Evolutionary conservation across 257 asterid genomes (phyloP), one percentile per base, ranked within the genome.

Genomic region (Euphrasia confusa): DNA sequence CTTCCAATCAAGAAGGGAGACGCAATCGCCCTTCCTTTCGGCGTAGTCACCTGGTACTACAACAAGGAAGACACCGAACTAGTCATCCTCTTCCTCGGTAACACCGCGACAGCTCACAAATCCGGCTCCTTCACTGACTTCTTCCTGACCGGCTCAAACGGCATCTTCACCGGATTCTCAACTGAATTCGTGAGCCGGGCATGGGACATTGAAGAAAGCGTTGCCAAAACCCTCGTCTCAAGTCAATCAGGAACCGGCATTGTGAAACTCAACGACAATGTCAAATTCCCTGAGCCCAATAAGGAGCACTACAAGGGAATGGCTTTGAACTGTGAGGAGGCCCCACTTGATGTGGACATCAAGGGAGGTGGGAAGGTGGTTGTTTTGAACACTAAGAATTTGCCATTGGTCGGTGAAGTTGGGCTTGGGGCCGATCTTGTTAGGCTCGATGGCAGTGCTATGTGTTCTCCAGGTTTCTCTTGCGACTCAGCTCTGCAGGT

Each of bases 391-490:
- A 88, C 96, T 48, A 90, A 82, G 75, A 90, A 90, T 78, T 65
- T 85, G 82, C 96, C 98, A 1, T 74, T 88, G 78, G 95, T 90
- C 2, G 96, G 94, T 0, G 89, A 85, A 60, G 86, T 85, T 24
- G 94, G 95, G 12, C 82, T 84, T 0, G 94, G 96, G 10, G 96
- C 95, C 0, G 96, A 85, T 65, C 95, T 88, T 24, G 98, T 90
- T 47, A 78, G 94, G 72, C 71, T 90, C 7, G 55, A 77, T 4
- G 98, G 95, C 18, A 74, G 66, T 32, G 89, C 98, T 2, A 88
- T 88, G 98, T 90, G 96, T 61, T 88, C 96, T 39, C 98, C 98
- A 0, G 96, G 96, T 17, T 88, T 90, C 78, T 85, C 98, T 0
- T 84, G 95, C 54, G 96, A 90, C 74, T 87, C 94, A 0, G 97